Conservation (phyloP, 2,329 filamentous ascomycete genomes). For the Ophiostoma piceae region DNA sequence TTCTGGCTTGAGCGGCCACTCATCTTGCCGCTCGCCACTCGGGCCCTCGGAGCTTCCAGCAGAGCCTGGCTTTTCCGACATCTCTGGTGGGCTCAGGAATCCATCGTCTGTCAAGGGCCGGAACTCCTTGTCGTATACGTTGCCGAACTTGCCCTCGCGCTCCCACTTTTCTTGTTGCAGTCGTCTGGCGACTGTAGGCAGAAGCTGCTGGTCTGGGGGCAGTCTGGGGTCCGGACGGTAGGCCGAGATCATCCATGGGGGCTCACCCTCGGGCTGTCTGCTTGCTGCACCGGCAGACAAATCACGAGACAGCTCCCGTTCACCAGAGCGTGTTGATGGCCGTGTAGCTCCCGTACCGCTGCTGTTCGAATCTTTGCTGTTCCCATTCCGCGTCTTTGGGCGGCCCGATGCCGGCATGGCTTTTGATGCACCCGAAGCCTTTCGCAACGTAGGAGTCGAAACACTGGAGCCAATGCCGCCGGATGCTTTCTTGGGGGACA, state of each 20-base stretch:
- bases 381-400: constrained; percentile 58
- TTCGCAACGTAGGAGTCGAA: constrained; percentile 32
- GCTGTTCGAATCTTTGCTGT: constrained; percentile 43
- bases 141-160: constrained; percentile 80
- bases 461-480: constrained; percentile 7
- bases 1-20: constrained; percentile 54
- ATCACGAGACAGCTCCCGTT: constrained; percentile 49
- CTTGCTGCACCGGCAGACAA: constrained; percentile 39
- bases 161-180: constrained; percentile 95
- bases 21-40: constrained; percentile 33
- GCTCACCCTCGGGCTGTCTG: constrained; percentile 83
- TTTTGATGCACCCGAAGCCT: constrained; percentile 40
- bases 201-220: constrained; percentile 89
- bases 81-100: constrained; percentile 44
- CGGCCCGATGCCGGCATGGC: constrained; percentile 42
- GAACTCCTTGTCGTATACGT: constrained; percentile 81
- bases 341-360: constrained; percentile 48
- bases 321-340: constrained; percentile 59
- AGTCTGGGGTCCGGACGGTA: constrained; percentile 94
- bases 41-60: constrained; percentile 27
- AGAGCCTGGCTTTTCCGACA: constrained; percentile 30
- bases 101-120: constrained; percentile 69
- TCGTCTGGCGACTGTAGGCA: constrained; percentile 86
- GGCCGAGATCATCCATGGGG: constrained; percentile 89
- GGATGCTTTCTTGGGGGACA: constrained; percentile 50